These are phyloP conservation scores for Talaromyces amestolkiae DNA, from an alignment of 2,329 filamentous ascomycete genomes.

Conservation along the genomic window DNA sequence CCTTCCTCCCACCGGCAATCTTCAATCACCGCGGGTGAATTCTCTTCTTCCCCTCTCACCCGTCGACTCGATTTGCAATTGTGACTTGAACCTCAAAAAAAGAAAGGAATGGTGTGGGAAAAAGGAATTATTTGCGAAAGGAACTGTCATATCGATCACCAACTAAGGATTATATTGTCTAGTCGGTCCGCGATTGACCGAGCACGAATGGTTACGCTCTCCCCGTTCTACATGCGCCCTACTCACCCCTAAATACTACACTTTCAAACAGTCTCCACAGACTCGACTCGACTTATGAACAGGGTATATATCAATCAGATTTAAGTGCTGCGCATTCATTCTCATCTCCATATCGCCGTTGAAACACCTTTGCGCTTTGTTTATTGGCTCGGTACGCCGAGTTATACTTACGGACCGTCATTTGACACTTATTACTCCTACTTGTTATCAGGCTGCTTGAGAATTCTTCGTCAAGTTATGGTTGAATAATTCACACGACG, in stretches of 20 bases:
- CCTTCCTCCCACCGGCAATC: neutral
- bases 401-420: neutral
- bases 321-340: neutral
- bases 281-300: neutral
- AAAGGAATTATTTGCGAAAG: neutral
- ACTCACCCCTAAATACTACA: neutral
- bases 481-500: neutral
- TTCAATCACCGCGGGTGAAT: neutral
- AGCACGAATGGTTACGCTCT: neutral
- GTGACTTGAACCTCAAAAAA: neutral
- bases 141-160: neutral
- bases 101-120: neutral
- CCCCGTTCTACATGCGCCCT: neutral
- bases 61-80: neutral
- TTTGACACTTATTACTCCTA: neutral
- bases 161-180: neutral
- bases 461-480: slow-evolving; percentile 1
- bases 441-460: neutral
- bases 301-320: neutral
- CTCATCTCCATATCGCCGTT: neutral
- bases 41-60: neutral
- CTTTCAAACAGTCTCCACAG: neutral
- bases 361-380: neutral
- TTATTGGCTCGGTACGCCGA: neutral
- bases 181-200: neutral